These are phyloP conservation scores for Cryptococcus deneoformans DNA, from an alignment of 1,284 basidiomycete genomes.

Conservation along the genomic window DNA sequence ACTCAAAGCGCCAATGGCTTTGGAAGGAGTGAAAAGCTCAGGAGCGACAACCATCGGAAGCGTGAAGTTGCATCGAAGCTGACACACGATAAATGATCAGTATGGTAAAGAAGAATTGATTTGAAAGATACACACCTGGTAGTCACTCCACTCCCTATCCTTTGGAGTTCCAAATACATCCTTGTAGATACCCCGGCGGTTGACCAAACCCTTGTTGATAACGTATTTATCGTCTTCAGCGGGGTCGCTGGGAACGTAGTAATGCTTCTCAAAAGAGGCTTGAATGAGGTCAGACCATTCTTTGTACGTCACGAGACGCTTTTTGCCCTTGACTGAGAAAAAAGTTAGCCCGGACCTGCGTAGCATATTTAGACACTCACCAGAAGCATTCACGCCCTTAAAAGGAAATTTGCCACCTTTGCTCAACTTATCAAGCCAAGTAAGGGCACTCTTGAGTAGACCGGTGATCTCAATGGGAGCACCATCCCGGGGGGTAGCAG, in stretches of 20 bases:
- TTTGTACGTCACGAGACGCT: slow-evolving; percentile 75
- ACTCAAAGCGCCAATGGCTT: slow-evolving; percentile 73
- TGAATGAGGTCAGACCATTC: slow-evolving; percentile 88
- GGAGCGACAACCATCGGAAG: slow-evolving; percentile 98
- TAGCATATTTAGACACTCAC: slow-evolving; percentile 55
- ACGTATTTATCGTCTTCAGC: slow-evolving; percentile 69
- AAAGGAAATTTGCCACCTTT: slow-evolving; percentile 74
- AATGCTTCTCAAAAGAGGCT: slow-evolving; percentile 80
- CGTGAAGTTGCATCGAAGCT: slow-evolving; percentile 81
- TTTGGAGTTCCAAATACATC: slow-evolving; percentile 88
- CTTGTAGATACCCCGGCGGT: slow-evolving; percentile 96
- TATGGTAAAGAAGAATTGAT: neutral
- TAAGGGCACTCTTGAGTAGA: slow-evolving; percentile 84
- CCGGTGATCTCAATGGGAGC: slow-evolving; percentile 96
- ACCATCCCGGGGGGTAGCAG: slow-evolving; percentile 88
- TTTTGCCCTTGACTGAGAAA: slow-evolving; percentile 67
- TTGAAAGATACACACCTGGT: slow-evolving; percentile 58
- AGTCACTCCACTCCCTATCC: slow-evolving; percentile 91
- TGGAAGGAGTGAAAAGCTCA: slow-evolving; percentile 80
- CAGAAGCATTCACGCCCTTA: slow-evolving; percentile 75
- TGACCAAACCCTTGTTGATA: slow-evolving; percentile 69
- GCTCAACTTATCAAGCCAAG: slow-evolving; percentile 76
- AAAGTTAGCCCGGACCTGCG: neutral
- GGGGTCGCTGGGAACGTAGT: slow-evolving; percentile 81
- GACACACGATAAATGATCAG: no score